A percentile compares a stretch with the other conserved stretches of the same genome.
phyloP scores from a whole-genome alignment of 2,329 filamentous ascomycete species.

The Zymoseptoria ardabiliae region DNA sequence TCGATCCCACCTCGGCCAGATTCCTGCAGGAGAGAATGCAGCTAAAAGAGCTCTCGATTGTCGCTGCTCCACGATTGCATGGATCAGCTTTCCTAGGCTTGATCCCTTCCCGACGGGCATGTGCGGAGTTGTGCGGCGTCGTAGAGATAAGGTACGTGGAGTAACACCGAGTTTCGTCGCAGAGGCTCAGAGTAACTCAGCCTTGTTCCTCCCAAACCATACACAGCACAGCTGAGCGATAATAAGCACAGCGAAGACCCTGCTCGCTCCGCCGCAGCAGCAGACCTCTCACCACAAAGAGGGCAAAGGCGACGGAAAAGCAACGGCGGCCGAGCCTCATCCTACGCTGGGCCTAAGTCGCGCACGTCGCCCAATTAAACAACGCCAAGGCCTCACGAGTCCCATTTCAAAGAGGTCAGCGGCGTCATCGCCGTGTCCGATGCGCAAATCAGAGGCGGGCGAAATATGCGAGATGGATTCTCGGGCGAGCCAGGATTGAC shows the following conservation, averaged over 20 bases:
- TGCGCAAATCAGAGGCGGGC: neutral
- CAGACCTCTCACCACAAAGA: too few relatives aligned
- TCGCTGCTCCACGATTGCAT: neutral
- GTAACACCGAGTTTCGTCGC: neutral
- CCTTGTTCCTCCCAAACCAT: too few relatives aligned
- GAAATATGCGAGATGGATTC: neutral
- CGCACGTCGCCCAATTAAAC: neutral
- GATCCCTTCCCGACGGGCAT: neutral
- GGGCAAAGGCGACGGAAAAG: neutral
- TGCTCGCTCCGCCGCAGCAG: too few relatives aligned
- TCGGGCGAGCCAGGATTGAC: neutral
- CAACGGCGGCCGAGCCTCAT: neutral
- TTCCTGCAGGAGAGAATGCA: too few relatives aligned
- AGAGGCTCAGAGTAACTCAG: too few relatives aligned
- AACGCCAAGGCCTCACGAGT: neutral
- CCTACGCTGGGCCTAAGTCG: neutral
- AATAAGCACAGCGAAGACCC: neutral
- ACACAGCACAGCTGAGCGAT: neutral
- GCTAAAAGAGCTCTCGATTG: neutral
- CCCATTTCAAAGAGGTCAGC: neutral
- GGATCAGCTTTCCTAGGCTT: neutral
- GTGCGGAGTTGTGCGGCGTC: neutral
- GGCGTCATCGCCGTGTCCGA: neutral
- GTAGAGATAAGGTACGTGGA: neutral
- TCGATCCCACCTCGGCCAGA: neutral